Conservation (phyloP, 257 asterid genomes). For the Jacaranda copaia region DNA sequence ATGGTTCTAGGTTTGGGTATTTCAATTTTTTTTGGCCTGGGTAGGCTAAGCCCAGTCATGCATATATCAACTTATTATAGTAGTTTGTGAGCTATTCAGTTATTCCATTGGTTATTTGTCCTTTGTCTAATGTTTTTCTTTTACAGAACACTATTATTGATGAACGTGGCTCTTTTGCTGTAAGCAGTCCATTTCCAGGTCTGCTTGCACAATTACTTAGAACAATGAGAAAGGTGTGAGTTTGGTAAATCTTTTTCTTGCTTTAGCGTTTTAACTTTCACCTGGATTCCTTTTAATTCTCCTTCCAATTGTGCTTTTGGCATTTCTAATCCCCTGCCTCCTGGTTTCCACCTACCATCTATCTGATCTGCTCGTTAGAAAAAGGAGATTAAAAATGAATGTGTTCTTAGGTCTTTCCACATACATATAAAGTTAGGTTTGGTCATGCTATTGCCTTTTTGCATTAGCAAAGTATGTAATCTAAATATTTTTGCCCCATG, state of each 20-base stretch:
- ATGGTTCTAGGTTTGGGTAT: too few species aligned
- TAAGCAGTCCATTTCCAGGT: conserved; percentile 80
- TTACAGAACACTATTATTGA: conserved; percentile 83
- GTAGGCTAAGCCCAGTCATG: background rate
- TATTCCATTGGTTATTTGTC: conserved; percentile 28
- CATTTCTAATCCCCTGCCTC: conserved; percentile 12
- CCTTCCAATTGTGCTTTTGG: conserved; percentile 8
- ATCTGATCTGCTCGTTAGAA: too few species aligned
- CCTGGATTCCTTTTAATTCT: conserved; percentile 20
- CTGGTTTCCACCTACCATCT: too few species aligned
- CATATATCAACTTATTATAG: background rate
- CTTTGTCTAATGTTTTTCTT: conserved; percentile 33
- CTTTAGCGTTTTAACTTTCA: conserved; percentile 16
- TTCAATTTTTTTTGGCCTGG: too few species aligned
- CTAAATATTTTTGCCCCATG: background rate
- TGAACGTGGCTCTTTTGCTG: conserved; percentile 91
- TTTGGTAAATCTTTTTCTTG: conserved; percentile 5
- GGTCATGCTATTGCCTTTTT: conserved; percentile 22
- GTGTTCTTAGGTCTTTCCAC: conserved; percentile 18
- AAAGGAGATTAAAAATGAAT: conserved; percentile 1
- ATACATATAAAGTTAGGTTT: background rate
- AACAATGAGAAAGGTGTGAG: conserved; percentile 69
- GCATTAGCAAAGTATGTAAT: conserved; percentile 21
- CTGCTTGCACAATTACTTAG: conserved; percentile 65
- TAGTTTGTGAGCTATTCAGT: conserved; percentile 2